Evolutionary conservation across 805 yeast genomes (phyloP), one percentile per base, ranked within the genome.

Genomic region (Teunomyces tritomae): DNA sequence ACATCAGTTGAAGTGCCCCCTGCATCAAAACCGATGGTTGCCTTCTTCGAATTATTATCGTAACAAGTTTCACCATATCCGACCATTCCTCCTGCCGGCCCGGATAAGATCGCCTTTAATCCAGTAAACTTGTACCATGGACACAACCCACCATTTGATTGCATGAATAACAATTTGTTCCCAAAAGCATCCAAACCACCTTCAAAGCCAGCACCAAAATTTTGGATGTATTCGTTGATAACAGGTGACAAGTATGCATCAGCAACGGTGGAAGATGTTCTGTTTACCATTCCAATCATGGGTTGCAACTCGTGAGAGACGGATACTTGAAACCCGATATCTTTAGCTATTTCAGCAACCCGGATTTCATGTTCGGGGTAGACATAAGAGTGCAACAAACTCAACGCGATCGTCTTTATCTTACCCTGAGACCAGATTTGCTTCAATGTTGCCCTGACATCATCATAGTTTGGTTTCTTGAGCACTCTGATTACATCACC

Each of bases 31-130:
- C 77, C 77, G 28, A 72, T 65, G 28, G 74, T 68, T 14, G 72
- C 73, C 36, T 48, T 56, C 4, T 37, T 44, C 16, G 50, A 29
- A 4, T 20, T 13, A 5, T 24, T 47, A 50, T 76, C 80, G 61
- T 76, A 89, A 51, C 96, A 87, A 0, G 98, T 91, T 45, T 81
- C 77, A 0, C 96, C 88, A 57, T 83, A 88, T 0, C 98, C 98
- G 29, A 92, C 97, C 49, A 92, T 96, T 43, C 98, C 98, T 33
- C 98, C 98, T 8, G 98, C 98, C 2, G 98, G 98, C 2, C 98
- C 98, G 1, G 97, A 89, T 30, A 92, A 68, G 43, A 92, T 87
- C 3, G 98, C 96, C 56, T 83, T 78, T 32, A 92, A 71, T 1
- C 98, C 98, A 0, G 96, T 85, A 63, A 92, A 92, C 43, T 80